Percentiles rank a stretch among this genome's conserved stretches.
phyloP scores from a whole-genome alignment of 352 stramenopile genomes.

The Globisporangium iwayamae region DNA sequence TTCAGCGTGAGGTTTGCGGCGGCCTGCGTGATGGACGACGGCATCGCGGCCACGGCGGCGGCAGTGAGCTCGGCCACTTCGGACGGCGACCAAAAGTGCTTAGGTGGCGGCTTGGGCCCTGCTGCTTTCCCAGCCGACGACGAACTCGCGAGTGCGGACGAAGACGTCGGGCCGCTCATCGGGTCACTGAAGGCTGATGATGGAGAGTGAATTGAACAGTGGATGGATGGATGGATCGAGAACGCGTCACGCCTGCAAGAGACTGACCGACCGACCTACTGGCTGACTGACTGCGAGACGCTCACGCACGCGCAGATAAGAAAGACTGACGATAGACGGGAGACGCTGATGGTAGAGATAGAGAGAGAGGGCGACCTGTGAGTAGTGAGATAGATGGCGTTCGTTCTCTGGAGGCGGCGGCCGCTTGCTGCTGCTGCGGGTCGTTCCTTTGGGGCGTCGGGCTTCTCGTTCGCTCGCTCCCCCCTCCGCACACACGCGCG shows the following conservation, averaged over 20 bases:
- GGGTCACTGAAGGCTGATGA: conserved; percentile 4
- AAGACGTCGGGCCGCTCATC: conserved; percentile 44
- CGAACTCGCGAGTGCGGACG: conserved; percentile 8
- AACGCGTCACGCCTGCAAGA: conserved; percentile 2
- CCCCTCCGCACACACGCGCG: conserved; percentile 6
- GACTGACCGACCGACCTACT: background rate
- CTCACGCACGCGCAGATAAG: background rate
- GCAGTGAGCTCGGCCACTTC: conserved; percentile 77
- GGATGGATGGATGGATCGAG: conserved; percentile 7
- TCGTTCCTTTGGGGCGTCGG: conserved; percentile 9
- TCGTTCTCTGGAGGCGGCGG: conserved; percentile 1
- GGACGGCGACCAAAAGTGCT: conserved; percentile 68
- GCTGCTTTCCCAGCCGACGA: background rate
- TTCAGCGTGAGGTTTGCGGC: conserved; percentile 37
- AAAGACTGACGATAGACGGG: background rate
- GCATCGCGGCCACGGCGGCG: conserved; percentile 62
- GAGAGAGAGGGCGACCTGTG: background rate
- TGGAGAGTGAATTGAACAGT: background rate
- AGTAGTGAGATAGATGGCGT: background rate
- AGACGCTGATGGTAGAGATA: background rate
- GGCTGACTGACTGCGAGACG: background rate
- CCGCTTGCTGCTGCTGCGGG: conserved; percentile 1
- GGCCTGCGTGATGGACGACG: conserved; percentile 54
- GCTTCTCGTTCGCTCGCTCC: conserved; percentile 13
- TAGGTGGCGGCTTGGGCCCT: conserved; percentile 34